These are phyloP conservation scores for Trichoderma endophyticum DNA, from an alignment of 2,329 filamentous ascomycete genomes.

Conservation along the genomic window DNA sequence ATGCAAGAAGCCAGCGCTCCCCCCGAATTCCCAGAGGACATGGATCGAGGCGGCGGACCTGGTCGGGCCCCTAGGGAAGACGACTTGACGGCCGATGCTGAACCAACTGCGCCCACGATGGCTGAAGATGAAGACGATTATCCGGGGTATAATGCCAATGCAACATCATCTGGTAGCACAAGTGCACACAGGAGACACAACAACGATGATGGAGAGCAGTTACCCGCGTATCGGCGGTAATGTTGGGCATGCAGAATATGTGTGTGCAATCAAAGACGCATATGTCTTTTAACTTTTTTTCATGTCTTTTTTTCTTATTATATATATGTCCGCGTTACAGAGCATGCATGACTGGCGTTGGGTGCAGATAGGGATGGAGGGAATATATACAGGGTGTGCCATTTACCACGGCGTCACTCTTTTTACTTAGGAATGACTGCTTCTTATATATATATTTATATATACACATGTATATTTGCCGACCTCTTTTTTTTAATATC, in stretches of 20 bases:
- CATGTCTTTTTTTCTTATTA: not conserved
- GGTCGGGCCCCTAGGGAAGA: slow-evolving; percentile 27
- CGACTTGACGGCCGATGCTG: slow-evolving; percentile 26
- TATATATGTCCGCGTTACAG: not conserved
- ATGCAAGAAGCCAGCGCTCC: slow-evolving; percentile 63
- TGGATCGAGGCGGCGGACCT: slow-evolving; percentile 35
- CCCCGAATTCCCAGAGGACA: slow-evolving; percentile 54
- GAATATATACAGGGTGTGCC: not conserved
- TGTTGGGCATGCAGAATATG: not conserved
- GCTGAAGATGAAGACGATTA: slow-evolving; percentile 53
- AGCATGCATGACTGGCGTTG: slow-evolving; percentile 15
- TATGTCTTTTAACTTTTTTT: not conserved
- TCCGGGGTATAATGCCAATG: slow-evolving; percentile 28
- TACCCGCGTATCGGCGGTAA: slow-evolving; percentile 42
- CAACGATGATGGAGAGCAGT: slow-evolving; percentile 31
- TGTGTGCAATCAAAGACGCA: not conserved
- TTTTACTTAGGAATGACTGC: not conserved
- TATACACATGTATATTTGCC: not conserved
- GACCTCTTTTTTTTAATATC: not conserved
- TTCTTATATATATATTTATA: not conserved
- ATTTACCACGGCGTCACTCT: not conserved
- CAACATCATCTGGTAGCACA: slow-evolving; percentile 25
- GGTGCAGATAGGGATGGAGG: not conserved
- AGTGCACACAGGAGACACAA: not conserved
- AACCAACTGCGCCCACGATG: slow-evolving; percentile 58